Conservation (phyloP, 139 green algal genomes). For the Tetradesmus lagerheimii region DNA sequence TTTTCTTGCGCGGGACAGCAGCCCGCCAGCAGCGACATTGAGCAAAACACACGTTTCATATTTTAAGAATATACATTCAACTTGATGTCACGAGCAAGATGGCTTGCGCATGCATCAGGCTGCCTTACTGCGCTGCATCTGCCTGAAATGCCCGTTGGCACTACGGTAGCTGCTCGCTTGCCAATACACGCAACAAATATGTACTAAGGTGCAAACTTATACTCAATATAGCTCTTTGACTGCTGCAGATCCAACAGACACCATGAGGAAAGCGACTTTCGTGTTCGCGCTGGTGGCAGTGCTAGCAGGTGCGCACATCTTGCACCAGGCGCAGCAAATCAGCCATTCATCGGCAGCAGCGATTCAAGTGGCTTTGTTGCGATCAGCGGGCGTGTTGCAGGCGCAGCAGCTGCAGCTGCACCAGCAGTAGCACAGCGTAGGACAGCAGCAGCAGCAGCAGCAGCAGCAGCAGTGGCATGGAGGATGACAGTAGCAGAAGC, state of each 20-base stretch:
- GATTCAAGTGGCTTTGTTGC: not conserved
- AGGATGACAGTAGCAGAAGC: no score
- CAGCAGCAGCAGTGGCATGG: not conserved
- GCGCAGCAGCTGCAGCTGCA: no score
- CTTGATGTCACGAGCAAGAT: no score
- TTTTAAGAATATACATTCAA: no score
- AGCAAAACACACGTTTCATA: no score
- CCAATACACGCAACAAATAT: not conserved
- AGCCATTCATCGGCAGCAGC: not conserved
- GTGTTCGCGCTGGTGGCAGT: constrained; percentile 12
- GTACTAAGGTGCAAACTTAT: not conserved
- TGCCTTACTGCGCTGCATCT: not conserved
- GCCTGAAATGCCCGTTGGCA: not conserved
- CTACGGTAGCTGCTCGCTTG: not conserved
- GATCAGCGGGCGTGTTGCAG: not conserved
- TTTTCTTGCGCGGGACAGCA: no score
- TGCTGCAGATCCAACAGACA: not conserved
- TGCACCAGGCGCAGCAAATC: not conserved
- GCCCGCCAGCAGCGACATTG: no score
- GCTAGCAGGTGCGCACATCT: not conserved
- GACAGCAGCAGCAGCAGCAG: not conserved
- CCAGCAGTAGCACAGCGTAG: no score
- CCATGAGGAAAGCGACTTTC: not conserved
- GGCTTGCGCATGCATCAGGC: not conserved
- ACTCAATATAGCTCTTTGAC: not conserved